phyloP scores from a whole-genome alignment of 805 yeast species.

The Candida patagonica region DNA sequence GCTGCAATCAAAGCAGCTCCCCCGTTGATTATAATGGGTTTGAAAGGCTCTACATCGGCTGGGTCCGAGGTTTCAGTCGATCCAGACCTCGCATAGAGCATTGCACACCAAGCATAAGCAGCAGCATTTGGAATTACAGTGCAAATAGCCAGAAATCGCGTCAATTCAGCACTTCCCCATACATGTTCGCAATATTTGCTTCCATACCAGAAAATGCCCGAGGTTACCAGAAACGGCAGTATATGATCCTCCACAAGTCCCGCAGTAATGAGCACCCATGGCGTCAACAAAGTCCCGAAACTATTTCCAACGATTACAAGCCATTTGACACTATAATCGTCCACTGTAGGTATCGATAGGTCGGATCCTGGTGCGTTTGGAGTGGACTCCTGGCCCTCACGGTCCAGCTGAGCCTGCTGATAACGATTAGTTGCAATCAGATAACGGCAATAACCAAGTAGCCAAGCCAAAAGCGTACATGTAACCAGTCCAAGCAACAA shows the following conservation, averaged over 20 bases:
- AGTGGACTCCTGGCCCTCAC: constrained; percentile 2
- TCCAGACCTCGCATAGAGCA: constrained; percentile 12
- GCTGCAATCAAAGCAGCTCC: constrained; percentile 48
- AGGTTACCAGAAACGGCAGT: constrained; percentile 31
- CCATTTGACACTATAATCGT: constrained; percentile 40
- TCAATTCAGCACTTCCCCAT: constrained; percentile 51
- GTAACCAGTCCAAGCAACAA: constrained; percentile 18
- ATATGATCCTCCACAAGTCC: constrained; percentile 39
- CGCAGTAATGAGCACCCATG: constrained; percentile 44
- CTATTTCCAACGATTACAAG: constrained; percentile 41
- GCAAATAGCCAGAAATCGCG: constrained; percentile 36
- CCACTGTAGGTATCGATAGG: constrained; percentile 32
- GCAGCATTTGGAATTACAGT: constrained; percentile 31
- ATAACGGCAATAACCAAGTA: constrained; percentile 28
- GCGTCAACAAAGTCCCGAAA: constrained; percentile 26
- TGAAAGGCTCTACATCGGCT: constrained; percentile 37
- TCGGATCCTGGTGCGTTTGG: constrained; percentile 13
- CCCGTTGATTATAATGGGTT: constrained; percentile 24
- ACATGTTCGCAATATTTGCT: constrained; percentile 57
- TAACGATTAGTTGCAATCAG: constrained; percentile 15
- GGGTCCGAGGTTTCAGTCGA: constrained; percentile 12
- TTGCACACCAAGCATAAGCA: constrained; percentile 22
- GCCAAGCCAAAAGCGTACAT: constrained; percentile 23
- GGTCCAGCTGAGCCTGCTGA: neutral
- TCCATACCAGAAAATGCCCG: constrained; percentile 37